Evolutionary conservation across 768 basidiomycete genomes (phyloP).

Genomic region (Boletus reticulatus): DNA sequence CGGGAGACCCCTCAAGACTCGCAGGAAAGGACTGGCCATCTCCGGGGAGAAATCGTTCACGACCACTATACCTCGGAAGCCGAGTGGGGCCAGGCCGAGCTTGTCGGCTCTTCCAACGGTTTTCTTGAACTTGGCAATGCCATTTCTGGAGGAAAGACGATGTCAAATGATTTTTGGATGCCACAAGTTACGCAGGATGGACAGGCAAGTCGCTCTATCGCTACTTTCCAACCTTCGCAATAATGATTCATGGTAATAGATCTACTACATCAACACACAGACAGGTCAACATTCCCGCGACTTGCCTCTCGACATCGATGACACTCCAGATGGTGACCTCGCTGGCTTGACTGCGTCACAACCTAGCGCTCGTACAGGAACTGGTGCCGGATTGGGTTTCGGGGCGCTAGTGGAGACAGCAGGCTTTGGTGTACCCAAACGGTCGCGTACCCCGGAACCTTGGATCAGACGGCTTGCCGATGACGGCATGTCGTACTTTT

Average conservation of each 20-base stretch:
- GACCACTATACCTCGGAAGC: constrained; percentile 38
- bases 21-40: constrained; percentile 12
- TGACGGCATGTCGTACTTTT: constrained; percentile 80
- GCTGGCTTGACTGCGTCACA: constrained; percentile 55
- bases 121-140: constrained; percentile 32
- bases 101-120: constrained; percentile 36
- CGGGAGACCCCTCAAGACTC: constrained; percentile 10
- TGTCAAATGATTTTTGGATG: constrained; percentile 84
- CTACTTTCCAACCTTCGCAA: not conserved
- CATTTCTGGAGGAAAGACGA: constrained; percentile 30
- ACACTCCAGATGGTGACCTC: constrained; percentile 60
- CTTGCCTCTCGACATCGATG: constrained; percentile 73
- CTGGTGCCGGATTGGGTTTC: constrained; percentile 51
- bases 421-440: constrained; percentile 60
- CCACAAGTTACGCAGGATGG: constrained; percentile 81
- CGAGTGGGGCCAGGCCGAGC: constrained; percentile 42
- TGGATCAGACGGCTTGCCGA: constrained; percentile 81
- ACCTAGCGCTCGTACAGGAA: constrained; percentile 53
- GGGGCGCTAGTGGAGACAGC: constrained; percentile 38
- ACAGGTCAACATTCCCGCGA: constrained; percentile 82
- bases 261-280: constrained; percentile 92
- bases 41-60: constrained; percentile 13
- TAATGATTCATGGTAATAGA: constrained; percentile 43
- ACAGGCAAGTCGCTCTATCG: constrained; percentile 54
- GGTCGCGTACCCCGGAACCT: constrained; percentile 69